Conservation (phyloP, 768 basidiomycete genomes). For the Porpolomopsis calyptriformis region DNA sequence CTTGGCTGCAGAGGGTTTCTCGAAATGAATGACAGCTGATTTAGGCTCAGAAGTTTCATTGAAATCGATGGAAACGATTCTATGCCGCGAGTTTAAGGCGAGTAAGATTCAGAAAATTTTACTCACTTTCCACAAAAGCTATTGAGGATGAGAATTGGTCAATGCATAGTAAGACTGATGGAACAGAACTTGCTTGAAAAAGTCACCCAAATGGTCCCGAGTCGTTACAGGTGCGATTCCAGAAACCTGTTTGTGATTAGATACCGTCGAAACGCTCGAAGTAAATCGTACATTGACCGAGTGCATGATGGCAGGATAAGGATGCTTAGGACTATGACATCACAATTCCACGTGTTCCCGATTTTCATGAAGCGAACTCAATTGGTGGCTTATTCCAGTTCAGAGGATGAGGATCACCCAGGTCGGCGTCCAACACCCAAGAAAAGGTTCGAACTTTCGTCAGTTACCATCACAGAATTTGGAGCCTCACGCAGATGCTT, state of each 20-base stretch:
- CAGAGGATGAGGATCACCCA: constrained; percentile 5
- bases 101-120: neutral
- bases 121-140: constrained; percentile 84
- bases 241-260: constrained; percentile 44
- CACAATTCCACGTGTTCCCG: too few relatives aligned
- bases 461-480: neutral
- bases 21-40: constrained; percentile 68
- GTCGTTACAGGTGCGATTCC: constrained; percentile 58
- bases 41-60: constrained; percentile 30
- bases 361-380: constrained; percentile 1
- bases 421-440: neutral
- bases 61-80: constrained; percentile 58
- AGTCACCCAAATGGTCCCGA: constrained; percentile 60
- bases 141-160: constrained; percentile 9
- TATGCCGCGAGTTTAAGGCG: constrained; percentile 18
- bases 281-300: neutral
- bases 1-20: constrained; percentile 73
- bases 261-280: too few relatives aligned
- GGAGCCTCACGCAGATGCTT: too few relatives aligned
- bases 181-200: constrained; percentile 54
- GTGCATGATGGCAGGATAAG: neutral
- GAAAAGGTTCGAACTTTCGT: constrained; percentile 1
- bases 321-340: neutral
- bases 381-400: constrained; percentile 4
- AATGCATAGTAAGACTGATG: neutral